Percentiles rank a stretch among this genome's conserved stretches.
phyloP scores from a whole-genome alignment of 2,329 filamentous ascomycete species.

The Exophiala sideris region DNA sequence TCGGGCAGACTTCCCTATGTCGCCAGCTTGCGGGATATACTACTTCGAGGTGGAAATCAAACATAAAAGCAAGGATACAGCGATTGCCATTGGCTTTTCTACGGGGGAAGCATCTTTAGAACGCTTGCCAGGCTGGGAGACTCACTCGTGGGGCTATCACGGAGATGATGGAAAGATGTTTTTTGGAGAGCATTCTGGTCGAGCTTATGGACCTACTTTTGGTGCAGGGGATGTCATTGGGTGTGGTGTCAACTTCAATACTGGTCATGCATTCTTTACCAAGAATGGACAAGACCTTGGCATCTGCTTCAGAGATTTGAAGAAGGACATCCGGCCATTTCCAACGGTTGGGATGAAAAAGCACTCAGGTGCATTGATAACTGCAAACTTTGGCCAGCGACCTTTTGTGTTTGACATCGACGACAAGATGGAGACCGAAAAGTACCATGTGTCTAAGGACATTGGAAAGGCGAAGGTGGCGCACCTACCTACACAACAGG shows the following conservation, averaged over 20 bases:
- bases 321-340: slow-evolving; percentile 40
- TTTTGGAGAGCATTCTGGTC: slow-evolving; percentile 54
- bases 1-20: slow-evolving; percentile 81
- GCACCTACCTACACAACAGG: slow-evolving; percentile 54
- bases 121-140: slow-evolving; percentile 63
- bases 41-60: slow-evolving; percentile 78
- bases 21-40: slow-evolving; percentile 85
- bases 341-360: slow-evolving; percentile 67
- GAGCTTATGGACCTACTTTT: slow-evolving; percentile 60
- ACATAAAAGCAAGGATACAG: slow-evolving; percentile 62
- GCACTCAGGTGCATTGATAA: slow-evolving; percentile 54
- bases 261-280: slow-evolving; percentile 61
- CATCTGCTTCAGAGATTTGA: slow-evolving; percentile 47
- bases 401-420: slow-evolving; percentile 93
- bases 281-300: slow-evolving; percentile 61
- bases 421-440: slow-evolving; percentile 65
- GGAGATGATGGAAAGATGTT: slow-evolving; percentile 65
- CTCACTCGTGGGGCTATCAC: slow-evolving; percentile 64
- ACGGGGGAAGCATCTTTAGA: slow-evolving; percentile 57
- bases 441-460: slow-evolving; percentile 55
- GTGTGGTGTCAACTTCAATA: slow-evolving; percentile 63
- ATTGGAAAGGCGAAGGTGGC: slow-evolving; percentile 61
- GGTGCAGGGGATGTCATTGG: slow-evolving; percentile 59
- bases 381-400: slow-evolving; percentile 62
- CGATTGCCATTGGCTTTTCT: slow-evolving; percentile 59